These are phyloP conservation scores for Boletus coccyginus DNA, from an alignment of 768 basidiomycete genomes.

Conservation along the genomic window DNA sequence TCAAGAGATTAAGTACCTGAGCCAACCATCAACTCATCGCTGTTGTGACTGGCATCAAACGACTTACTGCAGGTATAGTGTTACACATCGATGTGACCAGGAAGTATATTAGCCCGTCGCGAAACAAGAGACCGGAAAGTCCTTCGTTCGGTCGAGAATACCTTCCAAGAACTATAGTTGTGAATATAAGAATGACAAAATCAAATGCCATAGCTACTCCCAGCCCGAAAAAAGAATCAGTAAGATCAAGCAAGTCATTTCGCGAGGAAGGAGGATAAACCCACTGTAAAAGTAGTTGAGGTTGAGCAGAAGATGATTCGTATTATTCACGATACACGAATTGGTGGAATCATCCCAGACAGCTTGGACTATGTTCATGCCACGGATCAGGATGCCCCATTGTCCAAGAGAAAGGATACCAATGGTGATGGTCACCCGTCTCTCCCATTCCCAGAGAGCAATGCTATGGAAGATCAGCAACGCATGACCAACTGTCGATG, in stretches of 20 bases:
- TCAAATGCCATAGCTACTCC: slow-evolving; percentile 66
- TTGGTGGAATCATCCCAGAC: slow-evolving; percentile 42
- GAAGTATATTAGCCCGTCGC: slow-evolving; percentile 73
- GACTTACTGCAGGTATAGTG: slow-evolving; percentile 60
- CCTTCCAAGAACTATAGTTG: slow-evolving; percentile 49
- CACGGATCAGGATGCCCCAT: slow-evolving; percentile 65
- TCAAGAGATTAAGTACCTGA: slow-evolving; percentile 26
- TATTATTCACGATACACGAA: slow-evolving; percentile 50
- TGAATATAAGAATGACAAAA: slow-evolving; percentile 55
- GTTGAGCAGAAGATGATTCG: slow-evolving; percentile 56
- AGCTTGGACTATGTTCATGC: slow-evolving; percentile 63
- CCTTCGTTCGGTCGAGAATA: slow-evolving; percentile 45
- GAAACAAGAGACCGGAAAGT: slow-evolving; percentile 68
- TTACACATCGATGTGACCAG: slow-evolving; percentile 63
- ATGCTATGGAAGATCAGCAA: slow-evolving; percentile 42
- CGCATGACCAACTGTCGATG: slow-evolving; percentile 11
- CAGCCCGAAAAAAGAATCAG: neutral
- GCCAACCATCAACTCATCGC: neutral
- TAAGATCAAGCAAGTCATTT: neutral
- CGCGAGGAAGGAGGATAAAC: slow-evolving; percentile 20
- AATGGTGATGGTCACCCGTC: slow-evolving; percentile 47
- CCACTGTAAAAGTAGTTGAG: slow-evolving; percentile 69
- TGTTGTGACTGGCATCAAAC: neutral
- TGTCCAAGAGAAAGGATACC: slow-evolving; percentile 57
- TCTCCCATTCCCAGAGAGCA: slow-evolving; percentile 66